These are phyloP conservation scores for Allium cepa DNA, from an alignment of 106 monocot species.

Conservation along the genomic window DNA sequence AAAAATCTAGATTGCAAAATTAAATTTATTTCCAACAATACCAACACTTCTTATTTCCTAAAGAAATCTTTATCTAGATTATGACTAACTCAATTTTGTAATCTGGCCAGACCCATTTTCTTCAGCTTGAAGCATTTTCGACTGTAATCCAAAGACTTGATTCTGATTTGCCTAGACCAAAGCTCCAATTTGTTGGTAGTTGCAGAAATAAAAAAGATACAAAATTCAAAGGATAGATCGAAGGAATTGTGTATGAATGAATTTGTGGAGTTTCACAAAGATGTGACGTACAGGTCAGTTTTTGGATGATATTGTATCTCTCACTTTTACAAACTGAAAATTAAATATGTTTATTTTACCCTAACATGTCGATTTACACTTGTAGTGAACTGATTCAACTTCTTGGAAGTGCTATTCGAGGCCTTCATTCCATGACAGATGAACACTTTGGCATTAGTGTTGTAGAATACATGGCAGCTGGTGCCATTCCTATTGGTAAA, in stretches of 20 bases:
- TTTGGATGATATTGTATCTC: neutral
- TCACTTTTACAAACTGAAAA: too few species aligned
- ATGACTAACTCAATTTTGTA: too few species aligned
- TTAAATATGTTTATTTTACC: too few species aligned
- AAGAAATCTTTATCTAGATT: too few species aligned
- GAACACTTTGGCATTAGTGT: slow-evolving; percentile 98
- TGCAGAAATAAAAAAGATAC: slow-evolving; percentile 76
- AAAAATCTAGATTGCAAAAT: too few species aligned
- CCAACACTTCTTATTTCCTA: too few species aligned
- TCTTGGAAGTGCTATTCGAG: slow-evolving; percentile 69
- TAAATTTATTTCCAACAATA: too few species aligned
- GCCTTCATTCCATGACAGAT: slow-evolving; percentile 92
- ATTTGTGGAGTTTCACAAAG: slow-evolving; percentile 78
- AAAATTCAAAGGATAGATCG: slow-evolving; percentile 57
- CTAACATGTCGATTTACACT: neutral
- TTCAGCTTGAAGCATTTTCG: slow-evolving; percentile 88
- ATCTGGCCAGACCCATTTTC: slow-evolving; percentile 45
- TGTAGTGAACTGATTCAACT: slow-evolving; percentile 79
- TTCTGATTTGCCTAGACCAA: slow-evolving; percentile 38
- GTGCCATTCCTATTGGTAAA: slow-evolving; percentile 81
- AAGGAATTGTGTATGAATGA: slow-evolving; percentile 47
- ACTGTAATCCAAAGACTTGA: slow-evolving; percentile 55
- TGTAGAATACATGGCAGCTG: slow-evolving; percentile 94
- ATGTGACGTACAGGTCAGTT: slow-evolving; percentile 70
- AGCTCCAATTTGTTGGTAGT: slow-evolving; percentile 88